These are phyloP conservation scores for Glycyrrhiza uralensis DNA, from an alignment of 306 rosid species.

Conservation along the genomic window DNA sequence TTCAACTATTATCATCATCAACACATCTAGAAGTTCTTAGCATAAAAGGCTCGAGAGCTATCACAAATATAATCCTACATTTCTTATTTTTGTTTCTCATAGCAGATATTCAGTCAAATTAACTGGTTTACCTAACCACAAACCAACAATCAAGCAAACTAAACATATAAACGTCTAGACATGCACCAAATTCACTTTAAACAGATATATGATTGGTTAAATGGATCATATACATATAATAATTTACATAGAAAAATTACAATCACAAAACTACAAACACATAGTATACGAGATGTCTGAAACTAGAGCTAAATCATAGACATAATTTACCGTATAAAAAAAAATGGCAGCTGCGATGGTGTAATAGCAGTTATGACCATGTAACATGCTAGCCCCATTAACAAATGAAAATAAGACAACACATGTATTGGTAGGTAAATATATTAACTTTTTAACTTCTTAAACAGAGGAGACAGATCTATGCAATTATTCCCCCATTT, in stretches of 20 bases:
- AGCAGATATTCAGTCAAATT: not conserved
- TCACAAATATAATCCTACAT: not conserved
- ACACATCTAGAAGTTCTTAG: not conserved
- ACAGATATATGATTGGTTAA: not conserved
- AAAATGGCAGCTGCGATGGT: not conserved
- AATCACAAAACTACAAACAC: not conserved
- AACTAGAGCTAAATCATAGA: slow-evolving; percentile 6
- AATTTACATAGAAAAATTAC: not conserved
- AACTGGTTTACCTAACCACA: not conserved
- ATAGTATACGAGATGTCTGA: not conserved
- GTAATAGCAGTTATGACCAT: not conserved
- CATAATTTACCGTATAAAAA: not conserved
- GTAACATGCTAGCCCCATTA: not conserved
- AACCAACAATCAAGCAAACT: slow-evolving; percentile 9
- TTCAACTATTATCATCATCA: not conserved
- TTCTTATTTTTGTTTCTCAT: slow-evolving; percentile 9
- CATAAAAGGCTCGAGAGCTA: not conserved
- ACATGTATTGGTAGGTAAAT: not conserved
- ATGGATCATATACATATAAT: not conserved
- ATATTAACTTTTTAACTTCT: not conserved
- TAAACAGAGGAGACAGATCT: not conserved
- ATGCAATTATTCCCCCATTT: not conserved
- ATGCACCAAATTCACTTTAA: not conserved
- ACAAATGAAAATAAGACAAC: not conserved
- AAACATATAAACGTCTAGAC: not conserved